phyloP scores from a whole-genome alignment of 441 rosid genomes.

The Eruca vesicaria region DNA sequence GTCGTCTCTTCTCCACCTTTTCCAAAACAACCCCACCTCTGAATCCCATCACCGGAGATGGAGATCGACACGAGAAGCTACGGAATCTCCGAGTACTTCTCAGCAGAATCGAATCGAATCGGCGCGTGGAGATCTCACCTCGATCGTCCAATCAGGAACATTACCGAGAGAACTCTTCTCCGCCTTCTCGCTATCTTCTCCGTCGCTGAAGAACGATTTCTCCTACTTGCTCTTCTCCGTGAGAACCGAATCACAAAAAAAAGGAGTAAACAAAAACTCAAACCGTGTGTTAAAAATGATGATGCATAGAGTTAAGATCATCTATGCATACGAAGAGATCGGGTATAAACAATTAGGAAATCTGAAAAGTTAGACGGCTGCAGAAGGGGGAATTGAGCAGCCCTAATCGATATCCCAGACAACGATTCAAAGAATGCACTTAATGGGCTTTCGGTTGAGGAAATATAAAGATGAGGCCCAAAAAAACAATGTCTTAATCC shows the following conservation, averaged over 20 bases:
- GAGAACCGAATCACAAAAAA: constrained; percentile 34
- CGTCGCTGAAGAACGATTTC: constrained; percentile 45
- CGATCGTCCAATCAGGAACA: constrained; percentile 39
- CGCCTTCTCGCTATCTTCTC: constrained; percentile 44
- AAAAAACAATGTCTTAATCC: too few species aligned
- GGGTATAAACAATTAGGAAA: too few species aligned
- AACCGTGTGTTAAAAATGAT: too few species aligned
- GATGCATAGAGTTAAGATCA: too few species aligned
- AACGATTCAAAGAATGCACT: too few species aligned
- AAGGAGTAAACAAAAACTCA: too few species aligned
- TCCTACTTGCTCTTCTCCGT: constrained; percentile 45
- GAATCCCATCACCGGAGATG: constrained; percentile 20
- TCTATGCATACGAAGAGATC: too few species aligned
- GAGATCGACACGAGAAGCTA: constrained; percentile 40
- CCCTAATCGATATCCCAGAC: too few species aligned
- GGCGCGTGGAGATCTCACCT: constrained; percentile 45
- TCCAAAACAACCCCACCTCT: neutral
- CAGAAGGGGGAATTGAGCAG: too few species aligned
- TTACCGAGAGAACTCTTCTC: constrained; percentile 53
- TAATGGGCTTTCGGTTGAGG: too few species aligned
- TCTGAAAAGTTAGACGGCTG: too few species aligned
- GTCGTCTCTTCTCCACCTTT: constrained; percentile 22
- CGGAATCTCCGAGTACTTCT: constrained; percentile 52
- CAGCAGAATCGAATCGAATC: constrained; percentile 45
- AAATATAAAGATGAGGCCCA: too few species aligned